Evolutionary conservation across 2,329 filamentous ascomycete species (phyloP).

Genomic region (Arachnomyces sp.): DNA sequence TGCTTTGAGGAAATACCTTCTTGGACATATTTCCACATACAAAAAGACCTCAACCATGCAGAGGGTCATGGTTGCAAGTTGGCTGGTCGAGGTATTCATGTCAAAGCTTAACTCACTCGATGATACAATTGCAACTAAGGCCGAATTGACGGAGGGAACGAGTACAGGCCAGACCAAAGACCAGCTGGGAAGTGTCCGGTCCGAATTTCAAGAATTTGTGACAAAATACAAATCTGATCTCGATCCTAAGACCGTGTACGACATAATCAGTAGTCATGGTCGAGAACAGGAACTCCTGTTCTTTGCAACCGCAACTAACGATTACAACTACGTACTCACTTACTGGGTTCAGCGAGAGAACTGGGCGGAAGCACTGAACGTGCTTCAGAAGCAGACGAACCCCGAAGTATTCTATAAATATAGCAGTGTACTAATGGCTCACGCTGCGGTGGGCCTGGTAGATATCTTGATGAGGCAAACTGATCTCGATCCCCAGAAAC

Average conservation of each 20-base stretch:
- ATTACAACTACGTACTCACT: slow-evolving; percentile 88
- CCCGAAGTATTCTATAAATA: slow-evolving; percentile 94
- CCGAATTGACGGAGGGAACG: slow-evolving; percentile 66
- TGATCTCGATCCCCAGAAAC: slow-evolving; percentile 73
- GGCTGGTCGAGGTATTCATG: slow-evolving; percentile 96
- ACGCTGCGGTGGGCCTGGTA: slow-evolving; percentile 76
- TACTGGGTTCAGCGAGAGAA: slow-evolving; percentile 97
- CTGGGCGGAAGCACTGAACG: slow-evolving; percentile 78
- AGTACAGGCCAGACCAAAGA: slow-evolving; percentile 61
- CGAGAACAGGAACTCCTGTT: slow-evolving; percentile 86
- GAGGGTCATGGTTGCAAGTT: slow-evolving; percentile 86
- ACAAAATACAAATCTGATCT: slow-evolving; percentile 77
- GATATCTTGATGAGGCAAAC: slow-evolving; percentile 91
- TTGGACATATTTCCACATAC: slow-evolving; percentile 72
- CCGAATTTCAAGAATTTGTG: slow-evolving; percentile 84
- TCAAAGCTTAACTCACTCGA: slow-evolving; percentile 90
- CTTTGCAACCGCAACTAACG: slow-evolving; percentile 80
- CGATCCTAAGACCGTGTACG: slow-evolving; percentile 86
- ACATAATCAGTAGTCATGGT: slow-evolving; percentile 91
- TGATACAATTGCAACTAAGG: slow-evolving; percentile 84
- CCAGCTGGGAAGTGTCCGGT: slow-evolving; percentile 61
- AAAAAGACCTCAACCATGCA: slow-evolving; percentile 88
- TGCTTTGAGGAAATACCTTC: slow-evolving; percentile 79
- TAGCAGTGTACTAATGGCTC: slow-evolving; percentile 91
- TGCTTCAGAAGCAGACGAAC: slow-evolving; percentile 88